A percentile compares a stretch with the other conserved stretches of the same genome.
phyloP scores from a whole-genome alignment of 148 eudicot species.

The Cornus kousa region DNA sequence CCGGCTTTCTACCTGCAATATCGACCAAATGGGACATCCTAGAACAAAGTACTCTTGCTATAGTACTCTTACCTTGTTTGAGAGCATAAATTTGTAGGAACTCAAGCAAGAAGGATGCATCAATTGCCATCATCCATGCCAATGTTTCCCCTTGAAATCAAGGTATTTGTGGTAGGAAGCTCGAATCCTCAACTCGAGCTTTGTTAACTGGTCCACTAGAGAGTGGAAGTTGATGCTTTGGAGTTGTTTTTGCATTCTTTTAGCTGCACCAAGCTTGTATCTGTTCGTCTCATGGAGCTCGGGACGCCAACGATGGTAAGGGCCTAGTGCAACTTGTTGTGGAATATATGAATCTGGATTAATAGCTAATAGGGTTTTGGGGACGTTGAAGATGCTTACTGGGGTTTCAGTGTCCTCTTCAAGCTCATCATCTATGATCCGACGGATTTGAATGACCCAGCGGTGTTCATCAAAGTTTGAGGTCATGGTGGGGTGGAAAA shows the following conservation, averaged over 20 bases:
- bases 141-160: conserved; percentile 6
- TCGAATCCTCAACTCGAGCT: conserved; percentile 18
- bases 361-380: conserved; percentile 7
- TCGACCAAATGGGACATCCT: conserved; percentile 19
- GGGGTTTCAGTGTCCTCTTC: conserved; percentile 9
- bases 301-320: conserved; percentile 30
- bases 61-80: neutral
- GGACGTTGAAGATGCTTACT: conserved; percentile 19
- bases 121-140: conserved; percentile 37
- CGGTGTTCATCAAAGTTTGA: neutral
- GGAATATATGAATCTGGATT: conserved; percentile 31
- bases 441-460: conserved; percentile 15
- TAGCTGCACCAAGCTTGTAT: conserved; percentile 23
- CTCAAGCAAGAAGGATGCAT: conserved; percentile 33
- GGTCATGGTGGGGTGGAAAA: neutral
- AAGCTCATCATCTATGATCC: conserved; percentile 5
- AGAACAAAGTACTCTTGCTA: neutral
- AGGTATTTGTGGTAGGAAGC: conserved; percentile 36
- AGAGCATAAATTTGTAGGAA: conserved; percentile 17
- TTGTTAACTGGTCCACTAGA: conserved; percentile 9
- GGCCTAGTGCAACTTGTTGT: conserved; percentile 27
- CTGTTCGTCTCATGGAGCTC: conserved; percentile 29
- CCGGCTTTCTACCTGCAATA: conserved; percentile 1
- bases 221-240: conserved; percentile 7
- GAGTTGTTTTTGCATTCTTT: conserved; percentile 15